Percentiles rank a stretch among this genome's conserved stretches.
These are phyloP conservation scores for Urostyla sp. DNA, from an alignment of 73 alveolate genomes.

Conservation along the genomic window DNA sequence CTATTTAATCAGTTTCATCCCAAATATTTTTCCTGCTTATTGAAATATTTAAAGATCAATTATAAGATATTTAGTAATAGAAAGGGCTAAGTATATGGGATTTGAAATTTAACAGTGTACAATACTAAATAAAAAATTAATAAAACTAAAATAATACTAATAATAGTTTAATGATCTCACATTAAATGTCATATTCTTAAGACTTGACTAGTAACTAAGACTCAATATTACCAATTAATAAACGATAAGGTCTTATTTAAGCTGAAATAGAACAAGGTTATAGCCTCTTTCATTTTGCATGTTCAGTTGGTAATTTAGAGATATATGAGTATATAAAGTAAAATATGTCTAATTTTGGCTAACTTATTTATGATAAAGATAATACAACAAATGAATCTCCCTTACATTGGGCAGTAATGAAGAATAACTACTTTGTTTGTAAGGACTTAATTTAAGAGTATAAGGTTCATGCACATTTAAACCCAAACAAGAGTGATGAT, in stretches of 20 bases:
- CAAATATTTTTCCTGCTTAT: conserved; percentile 34
- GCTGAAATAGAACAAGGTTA: conserved; percentile 15
- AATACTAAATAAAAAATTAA: too few species aligned
- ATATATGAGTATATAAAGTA: conserved; percentile 11
- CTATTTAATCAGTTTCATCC: conserved; percentile 2
- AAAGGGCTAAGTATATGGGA: conserved; percentile 29
- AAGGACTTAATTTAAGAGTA: conserved; percentile 13
- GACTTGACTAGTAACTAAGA: too few species aligned
- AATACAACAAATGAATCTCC: conserved; percentile 56
- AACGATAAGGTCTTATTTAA: not conserved
- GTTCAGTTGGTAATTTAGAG: conserved; percentile 47
- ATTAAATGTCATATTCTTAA: too few species aligned
- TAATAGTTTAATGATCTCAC: too few species aligned
- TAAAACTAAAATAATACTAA: too few species aligned
- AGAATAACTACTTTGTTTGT: conserved; percentile 10
- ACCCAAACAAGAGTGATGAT: conserved; percentile 26
- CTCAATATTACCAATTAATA: too few species aligned
- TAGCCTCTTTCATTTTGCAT: conserved; percentile 47
- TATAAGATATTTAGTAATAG: not conserved
- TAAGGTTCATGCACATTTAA: too few species aligned
- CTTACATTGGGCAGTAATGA: conserved; percentile 60
- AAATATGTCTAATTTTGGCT: not conserved
- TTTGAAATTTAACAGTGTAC: not conserved
- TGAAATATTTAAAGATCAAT: conserved; percentile 9
- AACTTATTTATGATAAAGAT: conserved; percentile 18